Conservation (phyloP, 352 stramenopile genomes). For the Phytophthora palmivora region DNA sequence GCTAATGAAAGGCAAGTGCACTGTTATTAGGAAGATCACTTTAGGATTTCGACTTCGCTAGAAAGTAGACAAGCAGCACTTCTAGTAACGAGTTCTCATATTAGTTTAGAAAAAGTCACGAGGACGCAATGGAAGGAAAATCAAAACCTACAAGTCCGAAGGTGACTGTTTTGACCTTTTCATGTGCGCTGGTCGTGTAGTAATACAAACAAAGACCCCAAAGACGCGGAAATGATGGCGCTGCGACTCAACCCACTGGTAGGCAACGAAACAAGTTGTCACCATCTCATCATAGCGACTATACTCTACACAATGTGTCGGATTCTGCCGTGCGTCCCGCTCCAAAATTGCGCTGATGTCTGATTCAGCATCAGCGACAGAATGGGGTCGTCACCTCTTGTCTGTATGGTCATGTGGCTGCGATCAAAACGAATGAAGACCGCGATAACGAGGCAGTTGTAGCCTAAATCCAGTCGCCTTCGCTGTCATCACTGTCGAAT, state of each 20-base stretch:
- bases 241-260: constrained; percentile 2
- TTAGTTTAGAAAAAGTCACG: constrained; percentile 35
- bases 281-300: constrained; percentile 1
- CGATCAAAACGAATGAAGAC: constrained; percentile 1
- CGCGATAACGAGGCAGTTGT: constrained; percentile 3
- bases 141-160: constrained; percentile 26
- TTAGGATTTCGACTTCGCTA: too few relatives aligned
- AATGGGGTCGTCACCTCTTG: constrained; percentile 16
- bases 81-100: constrained; percentile 36
- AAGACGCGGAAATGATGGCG: constrained; percentile 3
- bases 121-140: constrained; percentile 19
- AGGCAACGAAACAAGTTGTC: not conserved
- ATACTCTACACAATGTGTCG: not conserved
- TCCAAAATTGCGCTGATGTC: constrained; percentile 25
- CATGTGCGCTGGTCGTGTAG: constrained; percentile 15
- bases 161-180: constrained; percentile 14
- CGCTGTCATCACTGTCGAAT: constrained; percentile 68
- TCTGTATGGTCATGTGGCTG: constrained; percentile 15
- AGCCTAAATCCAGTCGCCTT: constrained; percentile 80
- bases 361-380: constrained; percentile 1
- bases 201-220: constrained; percentile 23
- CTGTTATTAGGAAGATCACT: too few relatives aligned
- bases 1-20: too few relatives aligned
- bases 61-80: not conserved
- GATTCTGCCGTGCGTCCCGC: constrained; percentile 6